Base-by-base conservation (phyloP, 164 flowering plant genomes). In the Aristolochia fimbriata region DNA sequence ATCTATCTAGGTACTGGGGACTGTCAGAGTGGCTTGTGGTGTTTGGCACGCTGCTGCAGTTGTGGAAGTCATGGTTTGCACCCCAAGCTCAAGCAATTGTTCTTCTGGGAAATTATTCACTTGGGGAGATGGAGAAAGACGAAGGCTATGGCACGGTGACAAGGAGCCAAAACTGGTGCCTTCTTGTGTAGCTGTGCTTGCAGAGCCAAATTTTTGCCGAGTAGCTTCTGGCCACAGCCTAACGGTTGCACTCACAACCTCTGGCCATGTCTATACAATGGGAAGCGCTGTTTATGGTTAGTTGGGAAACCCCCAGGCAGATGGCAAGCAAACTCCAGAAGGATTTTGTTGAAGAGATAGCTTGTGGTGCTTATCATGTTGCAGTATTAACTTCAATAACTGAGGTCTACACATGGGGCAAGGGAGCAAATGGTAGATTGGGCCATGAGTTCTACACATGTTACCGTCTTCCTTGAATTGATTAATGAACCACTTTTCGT, bases 11-110 rank as follows among this genome's bases (percentile, higher is more conserved):
- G 97, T 96, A 17, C 92, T 88, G 46, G 89, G 96, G 27, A 93
- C 97, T 57, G 92, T 93, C n/a, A 80, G 91, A 68, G 97, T 91
- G 49, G 86, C 97, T 65, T 93, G 97, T 85, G 99, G 99, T 62
- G 95, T 90, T 64, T 93, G 99, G 99, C 99, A 93, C 73, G 88
- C 99, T 73, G 99, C 99, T 69, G 99, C 99, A 1, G 93, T 93
- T 77, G 88, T 93, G 46, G 99, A 93, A 77, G 87, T 90, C 68
- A 86, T 93, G 99, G 95, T 81, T 60, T 97, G 96, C 50, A 86
- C 80, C 68, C 81, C 97, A 22, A 87, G 97, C 73, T 88, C 97
- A 23, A 88, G 97, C 72, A 90, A 88, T 65, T 86, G 92, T 68
- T 93, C 97, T 53, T 90, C 91, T 16, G 99, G 94, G 41, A 93